These are phyloP conservation scores for Sinapis alba DNA, from an alignment of 441 rosid species.

Conservation along the genomic window DNA sequence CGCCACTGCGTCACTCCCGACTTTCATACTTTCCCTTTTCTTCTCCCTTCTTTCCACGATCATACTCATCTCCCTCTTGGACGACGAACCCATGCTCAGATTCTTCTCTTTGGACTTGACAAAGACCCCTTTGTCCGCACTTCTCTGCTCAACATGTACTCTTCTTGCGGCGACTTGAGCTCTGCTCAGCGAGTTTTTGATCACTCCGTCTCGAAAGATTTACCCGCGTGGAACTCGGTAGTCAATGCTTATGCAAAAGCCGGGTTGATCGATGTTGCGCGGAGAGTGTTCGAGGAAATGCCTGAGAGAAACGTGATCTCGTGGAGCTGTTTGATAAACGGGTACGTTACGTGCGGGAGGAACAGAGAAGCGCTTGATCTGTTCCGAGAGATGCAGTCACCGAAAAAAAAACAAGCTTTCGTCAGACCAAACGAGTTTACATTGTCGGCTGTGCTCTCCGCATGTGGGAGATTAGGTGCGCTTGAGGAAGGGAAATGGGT, in stretches of 20 bases:
- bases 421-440: slow-evolving; percentile 57
- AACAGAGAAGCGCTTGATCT: slow-evolving; percentile 58
- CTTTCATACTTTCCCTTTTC: slow-evolving; percentile 60
- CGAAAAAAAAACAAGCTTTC: slow-evolving; percentile 14
- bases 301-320: slow-evolving; percentile 58
- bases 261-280: slow-evolving; percentile 50
- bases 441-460: slow-evolving; percentile 57
- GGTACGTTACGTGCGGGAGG: slow-evolving; percentile 57
- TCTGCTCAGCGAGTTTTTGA: slow-evolving; percentile 53
- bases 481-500: slow-evolving; percentile 72
- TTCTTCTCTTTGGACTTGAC: slow-evolving; percentile 44
- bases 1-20: slow-evolving; percentile 49
- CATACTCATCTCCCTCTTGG: slow-evolving; percentile 42
- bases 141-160: slow-evolving; percentile 57
- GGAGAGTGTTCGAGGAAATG: slow-evolving; percentile 63
- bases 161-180: slow-evolving; percentile 53
- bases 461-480: slow-evolving; percentile 68
- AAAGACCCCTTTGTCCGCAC: slow-evolving; percentile 46
- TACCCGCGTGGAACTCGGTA: slow-evolving; percentile 67
- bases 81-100: slow-evolving; percentile 47
- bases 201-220: slow-evolving; percentile 43
- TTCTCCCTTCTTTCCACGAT: slow-evolving; percentile 45
- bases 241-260: slow-evolving; percentile 48
- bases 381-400: slow-evolving; percentile 58
- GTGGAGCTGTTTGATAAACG: slow-evolving; percentile 71